Conservation (phyloP, 2,329 filamentous ascomycete species). For the Pleomassaria siparia region DNA sequence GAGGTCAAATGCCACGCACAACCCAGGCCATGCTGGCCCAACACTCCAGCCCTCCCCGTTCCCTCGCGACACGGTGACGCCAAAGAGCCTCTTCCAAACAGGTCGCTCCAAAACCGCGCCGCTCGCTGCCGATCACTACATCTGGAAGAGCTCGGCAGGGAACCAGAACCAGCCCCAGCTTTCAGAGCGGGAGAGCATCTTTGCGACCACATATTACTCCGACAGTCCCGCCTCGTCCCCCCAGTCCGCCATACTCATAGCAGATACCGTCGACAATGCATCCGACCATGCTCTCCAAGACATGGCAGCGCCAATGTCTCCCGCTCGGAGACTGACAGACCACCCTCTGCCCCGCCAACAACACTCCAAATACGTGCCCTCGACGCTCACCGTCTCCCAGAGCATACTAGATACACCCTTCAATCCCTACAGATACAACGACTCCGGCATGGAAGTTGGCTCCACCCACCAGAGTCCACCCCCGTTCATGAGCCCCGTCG, state of each 20-base stretch:
- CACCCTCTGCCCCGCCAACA: slow-evolving; percentile 35
- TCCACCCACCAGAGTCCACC: slow-evolving; percentile 32
- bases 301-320: slow-evolving; percentile 32
- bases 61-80: slow-evolving; percentile 24
- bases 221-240: slow-evolving; percentile 49
- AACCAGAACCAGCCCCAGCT: slow-evolving; percentile 54
- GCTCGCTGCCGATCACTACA: slow-evolving; percentile 28
- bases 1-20: slow-evolving; percentile 37
- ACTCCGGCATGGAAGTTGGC: slow-evolving; percentile 21
- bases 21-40: slow-evolving; percentile 14
- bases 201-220: slow-evolving; percentile 62
- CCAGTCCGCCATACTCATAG: slow-evolving; percentile 30
- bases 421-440: slow-evolving; percentile 24
- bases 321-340: slow-evolving; percentile 36
- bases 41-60: slow-evolving; percentile 15
- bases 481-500: slow-evolving; percentile 42
- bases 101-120: slow-evolving; percentile 44
- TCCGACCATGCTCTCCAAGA: slow-evolving; percentile 26
- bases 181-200: slow-evolving; percentile 65
- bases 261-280: slow-evolving; percentile 27
- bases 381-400: slow-evolving; percentile 33
- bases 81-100: slow-evolving; percentile 38
- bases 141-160: slow-evolving; percentile 41
- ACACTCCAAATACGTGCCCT: slow-evolving; percentile 23
- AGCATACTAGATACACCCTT: slow-evolving; percentile 35